A percentile compares a stretch with the other conserved stretches of the same genome.
Evolutionary conservation across 2,329 filamentous ascomycete species (phyloP).

Genomic region (Pseudogymnoascus verrucosus): DNA sequence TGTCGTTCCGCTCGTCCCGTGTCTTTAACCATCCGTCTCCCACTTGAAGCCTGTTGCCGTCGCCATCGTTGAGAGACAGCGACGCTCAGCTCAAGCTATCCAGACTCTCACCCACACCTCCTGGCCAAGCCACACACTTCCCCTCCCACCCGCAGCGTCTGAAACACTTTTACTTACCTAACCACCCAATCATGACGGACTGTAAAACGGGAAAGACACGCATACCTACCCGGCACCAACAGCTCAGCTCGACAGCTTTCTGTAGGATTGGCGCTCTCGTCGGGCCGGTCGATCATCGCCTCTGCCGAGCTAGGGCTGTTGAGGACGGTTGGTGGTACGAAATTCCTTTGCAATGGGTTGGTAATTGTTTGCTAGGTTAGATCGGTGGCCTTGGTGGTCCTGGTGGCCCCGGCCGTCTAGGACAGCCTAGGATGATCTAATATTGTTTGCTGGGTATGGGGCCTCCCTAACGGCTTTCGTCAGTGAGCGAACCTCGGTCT

Average conservation of each 20-base stretch:
- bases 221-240: neutral
- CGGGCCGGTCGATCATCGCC: neutral
- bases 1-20: neutral
- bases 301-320: neutral
- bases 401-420: neutral
- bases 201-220: neutral
- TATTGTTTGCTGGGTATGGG: neutral
- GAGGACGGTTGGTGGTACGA: neutral
- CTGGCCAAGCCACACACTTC: neutral
- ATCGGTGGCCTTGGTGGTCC: neutral
- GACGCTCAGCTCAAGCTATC: neutral
- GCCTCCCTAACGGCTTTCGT: neutral
- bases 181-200: neutral
- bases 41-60: neutral
- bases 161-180: neutral
- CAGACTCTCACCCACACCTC: neutral
- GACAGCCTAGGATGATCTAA: neutral
- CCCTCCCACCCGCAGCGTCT: neutral
- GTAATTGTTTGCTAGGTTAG: neutral
- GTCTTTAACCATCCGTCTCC: neutral
- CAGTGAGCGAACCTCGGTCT: neutral
- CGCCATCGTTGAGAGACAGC: neutral
- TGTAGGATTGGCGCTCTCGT: neutral
- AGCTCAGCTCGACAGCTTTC: neutral
- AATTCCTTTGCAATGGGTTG: neutral